These are phyloP conservation scores for Heterobasidion irregulare DNA, from an alignment of 1,284 basidiomycete genomes.

Conservation along the genomic window DNA sequence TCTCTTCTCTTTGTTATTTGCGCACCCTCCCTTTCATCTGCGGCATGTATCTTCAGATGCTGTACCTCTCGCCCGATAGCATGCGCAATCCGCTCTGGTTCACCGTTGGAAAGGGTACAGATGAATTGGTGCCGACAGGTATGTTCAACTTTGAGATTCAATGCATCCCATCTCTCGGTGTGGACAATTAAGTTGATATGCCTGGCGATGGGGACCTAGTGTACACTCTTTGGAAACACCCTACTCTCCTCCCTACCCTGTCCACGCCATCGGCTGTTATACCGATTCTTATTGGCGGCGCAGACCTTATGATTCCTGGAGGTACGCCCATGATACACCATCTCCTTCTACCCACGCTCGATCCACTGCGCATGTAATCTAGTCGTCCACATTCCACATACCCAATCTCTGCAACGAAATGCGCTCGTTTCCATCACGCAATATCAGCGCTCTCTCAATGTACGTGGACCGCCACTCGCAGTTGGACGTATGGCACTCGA, in stretches of 20 bases:
- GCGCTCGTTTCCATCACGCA: slow-evolving; percentile 56
- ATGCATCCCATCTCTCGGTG: background rate
- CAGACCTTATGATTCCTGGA: slow-evolving; percentile 76
- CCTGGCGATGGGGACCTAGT: slow-evolving; percentile 21
- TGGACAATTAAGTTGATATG: background rate
- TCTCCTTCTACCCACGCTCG: too few species aligned
- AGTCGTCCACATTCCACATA: background rate
- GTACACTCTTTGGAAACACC: slow-evolving; percentile 70
- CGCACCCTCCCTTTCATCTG: background rate
- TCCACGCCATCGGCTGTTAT: slow-evolving; percentile 60
- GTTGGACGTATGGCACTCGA: slow-evolving; percentile 60
- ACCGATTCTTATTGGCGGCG: slow-evolving; percentile 57
- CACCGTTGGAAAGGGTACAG: slow-evolving; percentile 56
- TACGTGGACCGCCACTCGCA: slow-evolving; percentile 47
- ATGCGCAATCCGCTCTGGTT: slow-evolving; percentile 71
- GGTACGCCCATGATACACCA: slow-evolving; percentile 32
- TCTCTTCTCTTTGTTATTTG: slow-evolving; percentile 1
- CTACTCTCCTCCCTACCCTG: slow-evolving; percentile 53
- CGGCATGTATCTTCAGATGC: slow-evolving; percentile 29
- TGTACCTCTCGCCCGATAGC: slow-evolving; percentile 59
- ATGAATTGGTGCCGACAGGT: slow-evolving; percentile 67
- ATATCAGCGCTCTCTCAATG: slow-evolving; percentile 26
- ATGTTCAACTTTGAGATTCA: background rate
- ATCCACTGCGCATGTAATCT: too few species aligned
- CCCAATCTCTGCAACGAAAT: slow-evolving; percentile 22